phyloP scores from a whole-genome alignment of 371 early-diverging fungal genomes.

The Lichtheimia hyalospora region DNA sequence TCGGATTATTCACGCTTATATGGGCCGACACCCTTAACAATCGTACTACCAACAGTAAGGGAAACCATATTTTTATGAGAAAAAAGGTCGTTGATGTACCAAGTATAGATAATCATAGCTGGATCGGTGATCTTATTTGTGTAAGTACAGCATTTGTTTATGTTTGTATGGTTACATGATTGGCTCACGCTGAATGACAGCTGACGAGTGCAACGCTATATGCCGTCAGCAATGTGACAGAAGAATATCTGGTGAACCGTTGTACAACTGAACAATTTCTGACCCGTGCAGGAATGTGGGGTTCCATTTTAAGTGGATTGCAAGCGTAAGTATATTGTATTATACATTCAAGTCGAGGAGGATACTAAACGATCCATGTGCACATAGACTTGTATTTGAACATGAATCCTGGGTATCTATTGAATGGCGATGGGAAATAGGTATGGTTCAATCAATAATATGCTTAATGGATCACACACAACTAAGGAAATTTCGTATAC shows the following conservation, averaged over 20 bases:
- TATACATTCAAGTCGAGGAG: background rate
- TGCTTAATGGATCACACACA: background rate
- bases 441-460: conserved; percentile 18
- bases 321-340: conserved; percentile 30
- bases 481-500: background rate
- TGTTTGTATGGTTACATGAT: conserved; percentile 1
- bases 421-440: conserved; percentile 24
- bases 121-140: conserved; percentile 47
- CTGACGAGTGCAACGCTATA: conserved; percentile 42
- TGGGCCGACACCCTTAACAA: conserved; percentile 25
- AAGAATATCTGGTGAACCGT: conserved; percentile 42
- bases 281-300: conserved; percentile 33
- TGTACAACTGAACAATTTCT: conserved; percentile 32
- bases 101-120: conserved; percentile 35
- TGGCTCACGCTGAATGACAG: conserved; percentile 12
- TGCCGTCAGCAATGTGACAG: conserved; percentile 45
- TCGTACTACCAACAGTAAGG: too few relatives aligned
- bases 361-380: background rate
- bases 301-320: conserved; percentile 28
- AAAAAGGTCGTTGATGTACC: too few relatives aligned
- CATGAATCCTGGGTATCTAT: conserved; percentile 19
- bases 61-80: too few relatives aligned
- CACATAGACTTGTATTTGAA: conserved; percentile 32
- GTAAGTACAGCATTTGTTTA: conserved; percentile 19
- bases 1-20: conserved; percentile 36